Evolutionary conservation across 2,329 filamentous ascomycete species (phyloP).

Genomic region (Fusarium devonianum): DNA sequence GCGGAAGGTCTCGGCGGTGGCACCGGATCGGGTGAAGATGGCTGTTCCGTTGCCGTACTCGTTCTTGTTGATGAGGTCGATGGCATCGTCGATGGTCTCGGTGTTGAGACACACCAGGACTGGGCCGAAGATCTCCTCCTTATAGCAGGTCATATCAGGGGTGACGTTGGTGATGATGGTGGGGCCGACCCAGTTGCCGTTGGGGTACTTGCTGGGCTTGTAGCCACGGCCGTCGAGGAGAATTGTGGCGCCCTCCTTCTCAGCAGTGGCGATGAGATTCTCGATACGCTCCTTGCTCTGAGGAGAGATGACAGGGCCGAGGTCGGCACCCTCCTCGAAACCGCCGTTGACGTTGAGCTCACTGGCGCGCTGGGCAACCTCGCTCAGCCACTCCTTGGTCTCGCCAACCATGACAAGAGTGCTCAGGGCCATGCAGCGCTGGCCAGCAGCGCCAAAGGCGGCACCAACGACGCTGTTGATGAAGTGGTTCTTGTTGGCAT

Average conservation of each 20-base stretch:
- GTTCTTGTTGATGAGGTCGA: slow-evolving; percentile 83
- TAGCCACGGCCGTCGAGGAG: slow-evolving; percentile 81
- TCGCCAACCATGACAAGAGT: slow-evolving; percentile 85
- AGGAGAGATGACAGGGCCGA: slow-evolving; percentile 83
- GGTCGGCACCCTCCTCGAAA: slow-evolving; percentile 80
- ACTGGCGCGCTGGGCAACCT: slow-evolving; percentile 79
- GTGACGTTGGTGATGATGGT: slow-evolving; percentile 86
- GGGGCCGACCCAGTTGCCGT: slow-evolving; percentile 85
- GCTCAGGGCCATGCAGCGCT: slow-evolving; percentile 86
- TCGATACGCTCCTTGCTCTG: slow-evolving; percentile 83
- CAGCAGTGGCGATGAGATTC: slow-evolving; percentile 75
- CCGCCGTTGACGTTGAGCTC: slow-evolving; percentile 78
- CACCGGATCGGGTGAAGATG: slow-evolving; percentile 81
- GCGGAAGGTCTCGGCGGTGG: slow-evolving; percentile 80
- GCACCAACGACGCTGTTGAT: slow-evolving; percentile 84
- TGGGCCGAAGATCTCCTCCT: slow-evolving; percentile 84
- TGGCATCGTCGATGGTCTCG: slow-evolving; percentile 78
- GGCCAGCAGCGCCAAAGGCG: slow-evolving; percentile 84
- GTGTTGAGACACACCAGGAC: slow-evolving; percentile 84
- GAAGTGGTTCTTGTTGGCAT: slow-evolving; percentile 91
- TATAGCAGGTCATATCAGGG: slow-evolving; percentile 83
- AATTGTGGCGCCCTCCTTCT: slow-evolving; percentile 82
- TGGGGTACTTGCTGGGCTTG: slow-evolving; percentile 79
- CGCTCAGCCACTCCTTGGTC: slow-evolving; percentile 81
- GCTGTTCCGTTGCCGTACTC: slow-evolving; percentile 88